These are phyloP conservation scores for Senecio squalidus DNA, from an alignment of 140 eudicot genomes.

Conservation along the genomic window DNA sequence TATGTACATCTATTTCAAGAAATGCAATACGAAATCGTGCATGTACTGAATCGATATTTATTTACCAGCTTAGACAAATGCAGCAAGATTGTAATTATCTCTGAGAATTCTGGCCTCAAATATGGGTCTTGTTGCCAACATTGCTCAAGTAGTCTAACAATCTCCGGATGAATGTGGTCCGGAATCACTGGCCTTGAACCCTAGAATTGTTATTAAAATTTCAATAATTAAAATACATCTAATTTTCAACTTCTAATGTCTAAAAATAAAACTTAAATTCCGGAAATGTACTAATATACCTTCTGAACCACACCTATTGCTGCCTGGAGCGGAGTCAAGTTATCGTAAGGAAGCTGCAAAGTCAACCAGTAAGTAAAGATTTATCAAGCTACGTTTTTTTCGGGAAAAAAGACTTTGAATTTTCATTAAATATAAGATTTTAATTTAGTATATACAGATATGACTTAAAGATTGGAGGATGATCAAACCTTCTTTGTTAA, in stretches of 20 bases:
- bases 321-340: constrained; percentile 85
- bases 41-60: not conserved
- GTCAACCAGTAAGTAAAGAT: constrained; percentile 8
- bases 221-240: not conserved
- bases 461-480: constrained; percentile 1
- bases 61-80: constrained; percentile 46
- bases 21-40: not conserved
- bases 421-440: not conserved
- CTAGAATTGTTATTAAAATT: constrained; percentile 23
- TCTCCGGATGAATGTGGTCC: constrained; percentile 46
- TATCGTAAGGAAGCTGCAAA: constrained; percentile 73
- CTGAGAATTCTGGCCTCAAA: constrained; percentile 71
- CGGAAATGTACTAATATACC: constrained; percentile 46
- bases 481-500: constrained; percentile 64
- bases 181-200: constrained; percentile 80
- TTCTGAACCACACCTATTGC: constrained; percentile 91
- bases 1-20: not conserved
- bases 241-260: not conserved
- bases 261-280: constrained; percentile 1
- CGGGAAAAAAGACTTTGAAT: too few species aligned
- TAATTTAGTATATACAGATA: not conserved
- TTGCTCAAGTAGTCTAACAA: constrained; percentile 49
- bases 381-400: constrained; percentile 1
- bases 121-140: constrained; percentile 89
- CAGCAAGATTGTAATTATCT: constrained; percentile 53